Base-by-base conservation (phyloP, 257 asterid genomes). In the Fraxinus quadrangulata region DNA sequence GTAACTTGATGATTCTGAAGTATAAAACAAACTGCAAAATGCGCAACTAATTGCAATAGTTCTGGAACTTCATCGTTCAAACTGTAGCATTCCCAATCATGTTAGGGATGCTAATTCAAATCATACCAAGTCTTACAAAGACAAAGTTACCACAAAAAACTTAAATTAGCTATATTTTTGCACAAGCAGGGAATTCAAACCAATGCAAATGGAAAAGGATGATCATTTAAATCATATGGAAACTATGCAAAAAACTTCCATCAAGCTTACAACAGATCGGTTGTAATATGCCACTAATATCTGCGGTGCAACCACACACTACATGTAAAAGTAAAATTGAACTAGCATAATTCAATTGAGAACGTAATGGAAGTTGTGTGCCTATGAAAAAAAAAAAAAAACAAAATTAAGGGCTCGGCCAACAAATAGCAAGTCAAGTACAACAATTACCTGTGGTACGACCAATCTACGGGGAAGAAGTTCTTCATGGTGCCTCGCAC, bases 401-500 rank as follows among this genome's bases (percentile, higher is more conserved):
- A 14, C 2, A 11, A 69, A 76, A 14, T 24, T 69, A 54, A 79
- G 75, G 73, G 71, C 47, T 51, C 73, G 37, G 66, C 66, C 51
- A 42, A 42, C 16, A 42, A 42, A 21, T 34, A 42, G 19, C 67
- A 70, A 70, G 72, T 67, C 69, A 47, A 45, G 10, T 21, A 70
- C 40, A 34, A 28, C 71, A 66, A 67, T 42, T 80, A 92, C 99
- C 97, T 96, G 98, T 11, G 98, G 99, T 13, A 96, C 96, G 78
- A 96, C 93, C 85, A 92, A 81, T 88, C 94, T 86, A 77, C 99
- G 93, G 69, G 97, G 92, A 77, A 96, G 98, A 84, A 93, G 94
- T 85, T 96, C 98, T 87, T 96, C 99, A 80, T 96, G 99, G 56
- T 89, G 92, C 71, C 97, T 90, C 0, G 94, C 98, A 83, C 99